Evolutionary conservation across 1,284 basidiomycete species (phyloP), one percentile per base, ranked within the genome.

Genomic region (Thecaphora thlaspeos): DNA sequence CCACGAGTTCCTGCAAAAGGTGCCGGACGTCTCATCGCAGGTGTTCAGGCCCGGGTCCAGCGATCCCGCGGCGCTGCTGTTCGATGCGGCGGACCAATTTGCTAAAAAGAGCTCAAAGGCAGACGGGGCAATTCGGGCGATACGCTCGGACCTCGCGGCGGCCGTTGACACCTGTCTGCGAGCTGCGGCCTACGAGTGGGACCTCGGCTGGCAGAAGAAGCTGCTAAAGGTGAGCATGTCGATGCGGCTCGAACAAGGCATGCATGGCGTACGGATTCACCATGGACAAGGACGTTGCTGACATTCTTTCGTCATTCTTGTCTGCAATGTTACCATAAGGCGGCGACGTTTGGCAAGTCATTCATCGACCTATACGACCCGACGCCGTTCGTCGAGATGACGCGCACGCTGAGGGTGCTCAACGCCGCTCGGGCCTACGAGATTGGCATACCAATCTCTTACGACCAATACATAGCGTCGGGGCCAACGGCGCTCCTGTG

Each of bases 141-240:
- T 98, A 52, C 84, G 87, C 14, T 86, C 87, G 1, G 60, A 63
- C 10, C 83, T 98, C 37, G 87, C 87, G 0, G 82, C 84, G 24
- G 94, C 94, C 2, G 91, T 97, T 7, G 88, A 96, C 72, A 87
- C 89, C 40, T 93, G 92, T 68, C 87, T 97, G 24, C 90, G 93
- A 57, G 94, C 94, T 24, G 94, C 95, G 1, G 90, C 89, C 1
- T 84, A 87, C 48, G 93, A 96, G 79, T 91, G 90, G 86, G 90
- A 94, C 51, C 86, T 87, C 0, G 81, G 84, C 51, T 94, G 90
- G 90, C 94, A 98, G 77, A 85, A 87, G 51, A 84, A 85, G 43
- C 81, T 98, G 36, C 82, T 98, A 18, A 90, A 15, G 32, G 32
- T 34, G 15, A 17, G 32, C 4, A n/a, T n/a, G n/a, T n/a, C n/a